Conservation (phyloP, 1,284 basidiomycete genomes). For the Athelia sp. region DNA sequence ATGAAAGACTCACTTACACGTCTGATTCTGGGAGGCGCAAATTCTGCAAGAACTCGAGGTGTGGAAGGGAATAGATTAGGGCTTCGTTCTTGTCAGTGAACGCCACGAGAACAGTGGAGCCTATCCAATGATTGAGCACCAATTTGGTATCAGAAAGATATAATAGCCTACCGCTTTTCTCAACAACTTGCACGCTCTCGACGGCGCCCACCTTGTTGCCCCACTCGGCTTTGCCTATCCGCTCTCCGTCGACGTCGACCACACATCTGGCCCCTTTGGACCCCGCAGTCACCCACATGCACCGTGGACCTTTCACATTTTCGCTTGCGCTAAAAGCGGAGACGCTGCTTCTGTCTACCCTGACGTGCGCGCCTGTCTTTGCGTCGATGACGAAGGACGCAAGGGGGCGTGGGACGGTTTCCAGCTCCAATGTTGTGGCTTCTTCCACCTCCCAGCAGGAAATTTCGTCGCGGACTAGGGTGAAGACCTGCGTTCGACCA, state of each 20-base stretch:
- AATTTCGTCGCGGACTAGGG: slow-evolving; percentile 35
- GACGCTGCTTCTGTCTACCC: slow-evolving; percentile 41
- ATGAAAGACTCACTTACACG: slow-evolving; percentile 32
- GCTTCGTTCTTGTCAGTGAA: slow-evolving; percentile 53
- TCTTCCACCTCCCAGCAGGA: slow-evolving; percentile 46
- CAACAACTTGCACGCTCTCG: slow-evolving; percentile 44
- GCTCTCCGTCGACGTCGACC: slow-evolving; percentile 56
- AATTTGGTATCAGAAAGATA: neutral
- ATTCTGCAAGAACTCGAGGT: slow-evolving; percentile 52
- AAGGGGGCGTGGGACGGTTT: slow-evolving; percentile 43
- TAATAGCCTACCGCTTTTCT: slow-evolving; percentile 43
- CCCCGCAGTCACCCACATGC: slow-evolving; percentile 51
- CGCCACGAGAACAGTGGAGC: slow-evolving; percentile 56
- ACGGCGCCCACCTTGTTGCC: slow-evolving; percentile 44
- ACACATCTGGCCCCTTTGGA: slow-evolving; percentile 51
- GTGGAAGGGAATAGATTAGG: slow-evolving; percentile 67
- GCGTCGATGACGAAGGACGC: slow-evolving; percentile 61
- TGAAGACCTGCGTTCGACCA: slow-evolving; percentile 56
- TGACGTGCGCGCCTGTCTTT: slow-evolving; percentile 44
- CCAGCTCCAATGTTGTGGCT: slow-evolving; percentile 38
- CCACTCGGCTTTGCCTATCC: slow-evolving; percentile 55
- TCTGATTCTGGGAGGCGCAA: slow-evolving; percentile 38
- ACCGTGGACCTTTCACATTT: slow-evolving; percentile 21
- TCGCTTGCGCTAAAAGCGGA: slow-evolving; percentile 22
- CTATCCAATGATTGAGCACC: slow-evolving; percentile 24